Evolutionary conservation across 169 alveolate species (phyloP).

Genomic region (Pseudocohnilembus persalinus): DNA sequence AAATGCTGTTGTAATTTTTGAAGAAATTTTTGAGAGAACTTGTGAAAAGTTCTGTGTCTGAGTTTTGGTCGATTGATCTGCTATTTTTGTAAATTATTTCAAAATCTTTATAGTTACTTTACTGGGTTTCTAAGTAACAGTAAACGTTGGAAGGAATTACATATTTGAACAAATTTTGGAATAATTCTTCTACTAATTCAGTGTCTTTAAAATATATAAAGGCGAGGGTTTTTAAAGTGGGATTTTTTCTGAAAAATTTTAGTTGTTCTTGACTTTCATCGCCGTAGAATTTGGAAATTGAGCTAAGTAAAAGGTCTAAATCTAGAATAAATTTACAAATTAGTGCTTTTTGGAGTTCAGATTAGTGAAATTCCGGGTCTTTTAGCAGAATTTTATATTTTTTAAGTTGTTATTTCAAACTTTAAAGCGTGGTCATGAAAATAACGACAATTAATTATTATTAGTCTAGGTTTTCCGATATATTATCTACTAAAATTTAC

Average conservation of each 20-base stretch:
- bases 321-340: neutral
- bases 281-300: neutral
- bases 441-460: no score
- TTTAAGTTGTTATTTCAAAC: neutral
- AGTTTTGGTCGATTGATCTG: neutral
- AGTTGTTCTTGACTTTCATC: no score
- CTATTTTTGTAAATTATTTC: no score
- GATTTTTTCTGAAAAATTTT: neutral
- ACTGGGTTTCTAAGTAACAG: neutral
- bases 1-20: neutral
- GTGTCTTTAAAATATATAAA: no score
- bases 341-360: neutral
- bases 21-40: no score
- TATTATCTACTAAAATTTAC: no score
- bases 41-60: neutral
- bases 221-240: neutral
- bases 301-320: neutral
- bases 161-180: neutral
- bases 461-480: no score
- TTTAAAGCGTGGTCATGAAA: neutral
- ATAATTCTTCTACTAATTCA: neutral
- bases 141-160: neutral
- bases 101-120: neutral
- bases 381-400: no score
- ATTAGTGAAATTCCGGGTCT: neutral